Evolutionary conservation across 129 eudicot species (phyloP).

Genomic region (Arctium minus): DNA sequence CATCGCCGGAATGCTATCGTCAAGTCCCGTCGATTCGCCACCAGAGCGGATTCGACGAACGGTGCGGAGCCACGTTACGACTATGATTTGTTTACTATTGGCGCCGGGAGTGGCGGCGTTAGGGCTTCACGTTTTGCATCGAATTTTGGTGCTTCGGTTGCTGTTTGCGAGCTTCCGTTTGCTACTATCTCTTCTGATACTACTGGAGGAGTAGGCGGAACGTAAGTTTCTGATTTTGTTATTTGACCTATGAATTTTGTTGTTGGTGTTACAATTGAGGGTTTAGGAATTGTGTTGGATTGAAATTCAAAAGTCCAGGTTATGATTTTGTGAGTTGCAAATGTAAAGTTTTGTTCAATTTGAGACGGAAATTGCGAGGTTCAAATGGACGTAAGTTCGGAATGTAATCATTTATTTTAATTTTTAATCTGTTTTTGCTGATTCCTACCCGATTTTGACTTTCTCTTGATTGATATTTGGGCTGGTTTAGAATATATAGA

Average conservation of each 20-base stretch:
- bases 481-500: neutral
- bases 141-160: constrained; percentile 85
- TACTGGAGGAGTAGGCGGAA: constrained; percentile 97
- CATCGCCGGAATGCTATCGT: constrained; percentile 10
- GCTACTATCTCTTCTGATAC: constrained; percentile 82
- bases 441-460: neutral
- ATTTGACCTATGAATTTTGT: neutral
- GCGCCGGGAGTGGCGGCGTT: constrained; percentile 99
- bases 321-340: neutral
- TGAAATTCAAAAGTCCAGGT: neutral
- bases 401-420: neutral
- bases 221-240: constrained; percentile 42
- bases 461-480: neutral
- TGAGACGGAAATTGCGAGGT: neutral
- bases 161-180: constrained; percentile 95
- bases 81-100: constrained; percentile 88
- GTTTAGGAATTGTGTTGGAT: neutral
- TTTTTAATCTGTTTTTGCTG: neutral
- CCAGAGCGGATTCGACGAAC: constrained; percentile 57
- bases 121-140: constrained; percentile 98
- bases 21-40: constrained; percentile 42
- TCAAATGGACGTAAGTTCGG: neutral
- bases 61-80: constrained; percentile 69
- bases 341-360: neutral
- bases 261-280: neutral